Percentiles rank a stretch among this genome's conserved stretches.
Evolutionary conservation across 2,329 filamentous ascomycete genomes (phyloP).

Genomic region (Alternaria alternata): DNA sequence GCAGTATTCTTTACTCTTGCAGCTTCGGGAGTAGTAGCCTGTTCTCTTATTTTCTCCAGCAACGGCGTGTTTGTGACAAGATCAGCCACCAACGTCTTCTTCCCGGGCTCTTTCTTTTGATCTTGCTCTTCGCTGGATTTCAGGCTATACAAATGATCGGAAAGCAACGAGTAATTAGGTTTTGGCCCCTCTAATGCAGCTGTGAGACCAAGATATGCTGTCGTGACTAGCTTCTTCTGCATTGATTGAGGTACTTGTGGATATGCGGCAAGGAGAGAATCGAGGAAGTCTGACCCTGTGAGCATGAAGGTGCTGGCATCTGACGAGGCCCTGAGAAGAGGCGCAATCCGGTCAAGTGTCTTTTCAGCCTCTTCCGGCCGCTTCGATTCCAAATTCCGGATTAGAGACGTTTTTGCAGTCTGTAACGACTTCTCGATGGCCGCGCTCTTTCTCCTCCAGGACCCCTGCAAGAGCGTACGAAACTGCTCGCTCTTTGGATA

Average conservation of each 20-base stretch:
- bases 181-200: conserved; percentile 72
- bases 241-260: conserved; percentile 68
- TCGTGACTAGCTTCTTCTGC: conserved; percentile 73
- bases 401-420: conserved; percentile 68
- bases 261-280: conserved; percentile 74
- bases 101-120: conserved; percentile 49
- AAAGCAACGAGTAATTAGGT: conserved; percentile 76
- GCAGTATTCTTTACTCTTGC: conserved; percentile 68
- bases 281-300: conserved; percentile 86
- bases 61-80: conserved; percentile 83
- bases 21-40: conserved; percentile 60
- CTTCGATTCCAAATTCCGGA: conserved; percentile 69
- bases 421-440: conserved; percentile 65
- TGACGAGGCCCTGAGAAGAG: conserved; percentile 69
- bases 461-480: conserved; percentile 55
- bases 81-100: conserved; percentile 76
- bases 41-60: conserved; percentile 67
- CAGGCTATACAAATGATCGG: conserved; percentile 84
- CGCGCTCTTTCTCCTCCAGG: conserved; percentile 63
- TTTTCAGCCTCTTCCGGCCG: conserved; percentile 65
- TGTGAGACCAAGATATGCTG: conserved; percentile 76
- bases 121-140: conserved; percentile 75
- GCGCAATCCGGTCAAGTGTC: conserved; percentile 66
- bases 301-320: conserved; percentile 70
- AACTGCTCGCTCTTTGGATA: conserved; percentile 71